Conservation (phyloP, 441 rosid species). For the Syzygium malaccense region DNA sequence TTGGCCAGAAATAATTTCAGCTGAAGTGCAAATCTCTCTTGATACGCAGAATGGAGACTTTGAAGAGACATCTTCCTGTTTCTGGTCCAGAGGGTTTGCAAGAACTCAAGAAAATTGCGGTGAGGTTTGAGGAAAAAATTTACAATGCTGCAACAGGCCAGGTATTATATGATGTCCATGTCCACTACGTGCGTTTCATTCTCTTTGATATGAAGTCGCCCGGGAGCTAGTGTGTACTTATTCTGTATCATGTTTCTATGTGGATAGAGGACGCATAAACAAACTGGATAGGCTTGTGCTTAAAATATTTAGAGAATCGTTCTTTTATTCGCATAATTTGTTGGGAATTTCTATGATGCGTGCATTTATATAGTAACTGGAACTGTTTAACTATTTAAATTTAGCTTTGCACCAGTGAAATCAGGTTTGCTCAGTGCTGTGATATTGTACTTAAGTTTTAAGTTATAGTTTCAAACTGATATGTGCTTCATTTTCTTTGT, state of each 20-base stretch:
- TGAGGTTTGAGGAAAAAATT: constrained; percentile 66
- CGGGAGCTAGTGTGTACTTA: not conserved
- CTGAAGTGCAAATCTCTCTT: not conserved
- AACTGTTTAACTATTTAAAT: not conserved
- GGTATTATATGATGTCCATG: constrained; percentile 24
- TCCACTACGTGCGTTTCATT: not conserved
- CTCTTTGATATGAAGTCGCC: not conserved
- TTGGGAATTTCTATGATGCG: not conserved
- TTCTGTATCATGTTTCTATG: not conserved
- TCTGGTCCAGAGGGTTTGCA: constrained; percentile 51
- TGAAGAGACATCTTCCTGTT: constrained; percentile 58
- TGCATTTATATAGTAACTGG: not conserved
- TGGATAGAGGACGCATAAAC: not conserved
- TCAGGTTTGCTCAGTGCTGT: not conserved
- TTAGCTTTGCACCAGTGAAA: not conserved
- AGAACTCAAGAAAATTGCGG: constrained; percentile 59
- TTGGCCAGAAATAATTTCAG: not conserved
- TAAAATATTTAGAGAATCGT: not conserved
- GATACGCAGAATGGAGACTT: constrained; percentile 56
- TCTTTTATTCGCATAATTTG: not conserved
- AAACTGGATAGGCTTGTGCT: not conserved
- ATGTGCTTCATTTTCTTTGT: not conserved
- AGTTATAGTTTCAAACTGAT: not conserved
- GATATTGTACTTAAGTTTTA: not conserved
- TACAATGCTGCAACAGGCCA: constrained; percentile 44